These are phyloP conservation scores for Salix brachista DNA, from an alignment of 345 rosid genomes.

Conservation along the genomic window DNA sequence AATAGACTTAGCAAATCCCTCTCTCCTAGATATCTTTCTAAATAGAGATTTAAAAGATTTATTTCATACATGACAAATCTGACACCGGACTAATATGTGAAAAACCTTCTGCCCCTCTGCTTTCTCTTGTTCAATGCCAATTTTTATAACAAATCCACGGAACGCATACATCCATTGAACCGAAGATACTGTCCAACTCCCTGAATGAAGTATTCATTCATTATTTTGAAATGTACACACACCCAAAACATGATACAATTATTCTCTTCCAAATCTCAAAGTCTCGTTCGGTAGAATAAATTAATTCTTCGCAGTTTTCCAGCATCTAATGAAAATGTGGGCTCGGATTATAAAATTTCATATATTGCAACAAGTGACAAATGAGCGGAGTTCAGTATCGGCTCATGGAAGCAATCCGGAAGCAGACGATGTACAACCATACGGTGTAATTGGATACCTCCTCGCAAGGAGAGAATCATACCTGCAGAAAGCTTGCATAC, in stretches of 20 bases:
- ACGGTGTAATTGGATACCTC: neutral
- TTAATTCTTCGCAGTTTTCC: neutral
- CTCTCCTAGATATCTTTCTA: no score
- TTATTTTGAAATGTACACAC: neutral
- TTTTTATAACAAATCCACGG: neutral
- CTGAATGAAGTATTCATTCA: neutral
- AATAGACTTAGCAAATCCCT: no score
- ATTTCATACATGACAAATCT: no score
- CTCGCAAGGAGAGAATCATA: constrained; percentile 25
- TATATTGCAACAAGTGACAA: neutral
- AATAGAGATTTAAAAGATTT: no score
- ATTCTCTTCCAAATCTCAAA: neutral
- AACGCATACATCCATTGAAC: neutral
- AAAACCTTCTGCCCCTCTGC: neutral
- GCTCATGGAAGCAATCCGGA: neutral
- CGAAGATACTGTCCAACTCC: neutral
- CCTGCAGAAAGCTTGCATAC: constrained; percentile 98
- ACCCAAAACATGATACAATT: neutral
- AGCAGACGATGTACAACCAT: neutral
- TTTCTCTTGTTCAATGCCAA: neutral
- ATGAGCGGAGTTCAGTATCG: neutral
- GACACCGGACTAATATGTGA: no score
- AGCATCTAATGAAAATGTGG: neutral
- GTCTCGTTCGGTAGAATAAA: neutral
- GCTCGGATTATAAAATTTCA: neutral